Percentiles rank a stretch among this genome's conserved stretches.
These are phyloP conservation scores for Chenopodium formosanum DNA, from an alignment of 148 eudicot genomes.

Conservation along the genomic window DNA sequence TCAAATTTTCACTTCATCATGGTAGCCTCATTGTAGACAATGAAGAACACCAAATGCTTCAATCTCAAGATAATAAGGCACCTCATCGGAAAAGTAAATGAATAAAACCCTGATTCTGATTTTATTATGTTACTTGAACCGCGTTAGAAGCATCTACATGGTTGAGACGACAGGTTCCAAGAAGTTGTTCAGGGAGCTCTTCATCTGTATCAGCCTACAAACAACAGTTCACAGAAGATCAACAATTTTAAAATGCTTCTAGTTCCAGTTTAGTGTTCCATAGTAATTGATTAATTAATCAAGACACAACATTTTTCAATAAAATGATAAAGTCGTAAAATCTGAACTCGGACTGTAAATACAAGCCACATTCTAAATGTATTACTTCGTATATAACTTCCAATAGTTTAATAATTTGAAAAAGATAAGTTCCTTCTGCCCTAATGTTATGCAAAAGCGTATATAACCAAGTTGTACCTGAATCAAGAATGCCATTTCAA, in stretches of 20 bases:
- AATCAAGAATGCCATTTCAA: conserved; percentile 65
- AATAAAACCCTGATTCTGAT: background rate
- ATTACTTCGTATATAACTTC: background rate
- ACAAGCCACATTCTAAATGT: background rate
- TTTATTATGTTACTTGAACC: conserved; percentile 29
- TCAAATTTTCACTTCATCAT: background rate
- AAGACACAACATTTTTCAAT: background rate
- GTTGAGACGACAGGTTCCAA: conserved; percentile 71
- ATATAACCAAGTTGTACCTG: conserved; percentile 39
- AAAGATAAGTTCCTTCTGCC: too few species aligned
- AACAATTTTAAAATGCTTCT: background rate
- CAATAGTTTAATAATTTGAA: too few species aligned
- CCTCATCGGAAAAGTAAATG: background rate
- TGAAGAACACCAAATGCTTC: background rate
- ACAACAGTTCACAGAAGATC: background rate
- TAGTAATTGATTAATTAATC: background rate
- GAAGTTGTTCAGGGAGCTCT: conserved; percentile 65
- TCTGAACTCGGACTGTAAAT: background rate
- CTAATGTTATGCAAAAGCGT: background rate
- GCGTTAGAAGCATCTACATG: conserved; percentile 61
- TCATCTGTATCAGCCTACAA: conserved; percentile 58
- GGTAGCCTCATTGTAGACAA: background rate
- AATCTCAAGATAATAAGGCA: background rate
- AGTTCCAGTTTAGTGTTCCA: background rate
- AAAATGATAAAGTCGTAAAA: background rate